A percentile compares a stretch with the other conserved stretches of the same genome.
Conservation (phyloP, 2,329 filamentous ascomycete species). For the Cadophora malorum region DNA sequence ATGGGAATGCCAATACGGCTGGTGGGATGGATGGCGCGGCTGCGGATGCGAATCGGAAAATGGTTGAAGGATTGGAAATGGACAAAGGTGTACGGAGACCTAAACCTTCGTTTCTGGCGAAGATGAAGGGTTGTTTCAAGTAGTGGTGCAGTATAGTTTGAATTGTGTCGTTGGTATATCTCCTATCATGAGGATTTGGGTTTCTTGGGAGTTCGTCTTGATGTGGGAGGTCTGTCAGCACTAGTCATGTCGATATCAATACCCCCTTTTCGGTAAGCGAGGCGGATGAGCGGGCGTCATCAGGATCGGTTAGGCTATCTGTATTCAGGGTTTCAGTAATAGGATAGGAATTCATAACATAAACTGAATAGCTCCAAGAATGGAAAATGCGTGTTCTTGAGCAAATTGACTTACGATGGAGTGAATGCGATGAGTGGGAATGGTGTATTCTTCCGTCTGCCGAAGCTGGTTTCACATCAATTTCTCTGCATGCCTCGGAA, state of each 20-base stretch:
- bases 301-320: neutral
- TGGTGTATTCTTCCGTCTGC: too few relatives aligned
- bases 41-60: neutral
- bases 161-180: neutral
- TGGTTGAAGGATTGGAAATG: neutral
- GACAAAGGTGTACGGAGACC: neutral
- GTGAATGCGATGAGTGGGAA: neutral
- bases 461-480: too few relatives aligned
- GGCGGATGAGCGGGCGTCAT: neutral
- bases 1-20: neutral
- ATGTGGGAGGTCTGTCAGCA: neutral
- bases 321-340: neutral
- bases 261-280: conserved; percentile 5
- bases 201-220: neutral
- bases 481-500: too few relatives aligned
- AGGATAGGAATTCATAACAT: neutral
- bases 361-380: neutral
- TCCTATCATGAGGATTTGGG: neutral
- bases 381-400: neutral
- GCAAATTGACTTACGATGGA: neutral
- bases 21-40: neutral
- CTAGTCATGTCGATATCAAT: neutral
- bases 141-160: neutral
- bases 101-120: neutral
- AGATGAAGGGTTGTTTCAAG: neutral